A percentile compares a stretch with the other conserved stretches of the same genome.
Conservation (phyloP, 768 basidiomycete genomes). For the button mushroom (Agaricus bisporus) region DNA sequence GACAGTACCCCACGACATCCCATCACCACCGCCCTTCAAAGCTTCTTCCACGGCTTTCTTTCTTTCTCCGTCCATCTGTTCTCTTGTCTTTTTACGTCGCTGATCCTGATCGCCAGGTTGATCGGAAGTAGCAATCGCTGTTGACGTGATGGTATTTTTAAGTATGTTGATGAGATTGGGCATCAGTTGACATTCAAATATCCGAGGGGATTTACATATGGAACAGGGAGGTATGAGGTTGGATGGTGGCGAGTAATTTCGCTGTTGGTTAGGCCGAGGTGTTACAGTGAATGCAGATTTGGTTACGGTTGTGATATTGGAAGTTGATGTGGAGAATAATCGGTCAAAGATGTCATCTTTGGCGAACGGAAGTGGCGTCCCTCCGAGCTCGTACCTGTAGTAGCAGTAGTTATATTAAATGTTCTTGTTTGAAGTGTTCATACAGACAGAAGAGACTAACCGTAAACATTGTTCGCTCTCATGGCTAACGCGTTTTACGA, state of each 20-base stretch:
- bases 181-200: conserved; percentile 94
- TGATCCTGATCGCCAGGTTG: conserved; percentile 8
- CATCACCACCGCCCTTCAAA: conserved; percentile 44
- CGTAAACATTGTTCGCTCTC: conserved; percentile 84
- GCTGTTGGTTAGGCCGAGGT: conserved; percentile 38
- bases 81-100: conserved; percentile 19
- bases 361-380: conserved; percentile 82
- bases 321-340: conserved; percentile 61
- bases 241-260: conserved; percentile 44
- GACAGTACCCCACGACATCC: conserved; percentile 95
- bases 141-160: conserved; percentile 14
- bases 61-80: conserved; percentile 62
- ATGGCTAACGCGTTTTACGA: conserved; percentile 62
- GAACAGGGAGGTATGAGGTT: conserved; percentile 53
- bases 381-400: conserved; percentile 79
- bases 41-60: conserved; percentile 51
- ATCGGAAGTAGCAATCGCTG: background rate
- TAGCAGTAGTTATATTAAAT: background rate
- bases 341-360: conserved; percentile 64
- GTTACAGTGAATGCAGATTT: conserved; percentile 52
- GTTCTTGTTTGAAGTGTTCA: background rate
- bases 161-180: conserved; percentile 87
- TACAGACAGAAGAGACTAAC: conserved; percentile 34
- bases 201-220: conserved; percentile 55
- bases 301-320: conserved; percentile 47